Evolutionary conservation across 345 rosid species (phyloP), one percentile per base, ranked within the genome.

Genomic region (Eucalyptus shirleyi): DNA sequence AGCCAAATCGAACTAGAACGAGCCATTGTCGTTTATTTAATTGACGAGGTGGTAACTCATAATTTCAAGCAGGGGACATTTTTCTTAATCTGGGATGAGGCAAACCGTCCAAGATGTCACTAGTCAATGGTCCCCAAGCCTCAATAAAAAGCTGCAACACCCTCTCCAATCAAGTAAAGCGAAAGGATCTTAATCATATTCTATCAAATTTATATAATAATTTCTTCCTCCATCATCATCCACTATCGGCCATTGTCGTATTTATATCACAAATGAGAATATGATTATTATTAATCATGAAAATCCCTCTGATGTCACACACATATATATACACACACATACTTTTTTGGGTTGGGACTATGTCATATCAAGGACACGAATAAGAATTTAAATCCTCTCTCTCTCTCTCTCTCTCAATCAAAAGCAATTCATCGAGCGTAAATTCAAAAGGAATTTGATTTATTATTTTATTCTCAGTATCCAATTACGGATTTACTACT

Each of bases 241-340:
- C 77, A 65, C 40, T 18, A 65, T 1, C 77, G 3, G 11, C 77
- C 9, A n/a, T n/a, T n/a, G 37, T n/a, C 21, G 0, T 65, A 65
- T 65, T n/a, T 65, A 65, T 65, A 65, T 65, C 0, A n/a, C 21
- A 34, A 65, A 65, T 16, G 21, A 7, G 40, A 65, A 65, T 65
- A 8, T n/a, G 40, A 65, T n/a, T n/a, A n/a, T 34, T n/a, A n/a
- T n/a, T 65, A 65, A n/a, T n/a, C 77, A n/a, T n/a, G 40, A 7
- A n/a, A 16, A 65, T 65, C 77, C 40, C 77, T 65, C 40, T 65
- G 21, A 6, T 3, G 37, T n/a, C 19, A 60, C 4, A 12, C 3
- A 26, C 4, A 8, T 6, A 30, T 13, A 62, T 12, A 59, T 1
- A 59, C 0, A 59, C 1, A 24, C 14, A 28, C 16, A 60, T 60